A percentile compares a stretch with the other conserved stretches of the same genome.
Evolutionary conservation across 345 rosid species (phyloP).

Genomic region (Arabis hirsuta): DNA sequence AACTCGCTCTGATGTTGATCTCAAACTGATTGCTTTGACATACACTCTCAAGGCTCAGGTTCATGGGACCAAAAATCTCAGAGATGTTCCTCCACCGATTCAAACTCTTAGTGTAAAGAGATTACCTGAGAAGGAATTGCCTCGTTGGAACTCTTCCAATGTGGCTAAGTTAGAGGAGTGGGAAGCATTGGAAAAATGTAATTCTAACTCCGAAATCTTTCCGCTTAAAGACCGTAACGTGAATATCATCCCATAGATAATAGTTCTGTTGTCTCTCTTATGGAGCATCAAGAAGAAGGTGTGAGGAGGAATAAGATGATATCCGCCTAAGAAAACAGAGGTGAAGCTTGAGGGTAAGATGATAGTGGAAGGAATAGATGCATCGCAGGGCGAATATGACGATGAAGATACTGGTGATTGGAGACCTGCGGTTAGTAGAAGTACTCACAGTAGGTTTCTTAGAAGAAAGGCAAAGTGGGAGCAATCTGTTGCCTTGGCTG

Average conservation of each 20-base stretch:
- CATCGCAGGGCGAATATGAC: slow-evolving; percentile 66
- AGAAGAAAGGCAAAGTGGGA: slow-evolving; percentile 81
- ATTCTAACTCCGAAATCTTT: slow-evolving; percentile 65
- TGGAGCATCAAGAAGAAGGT: slow-evolving; percentile 57
- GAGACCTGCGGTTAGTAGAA: slow-evolving; percentile 91
- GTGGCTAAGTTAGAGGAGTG: slow-evolving; percentile 91
- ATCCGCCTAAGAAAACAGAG: slow-evolving; percentile 63
- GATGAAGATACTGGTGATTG: slow-evolving; percentile 75
- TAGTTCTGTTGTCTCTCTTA: slow-evolving; percentile 44
- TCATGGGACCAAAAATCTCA: slow-evolving; percentile 74
- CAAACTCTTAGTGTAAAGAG: slow-evolving; percentile 76
- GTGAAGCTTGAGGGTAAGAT: slow-evolving; percentile 77
- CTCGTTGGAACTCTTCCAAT: slow-evolving; percentile 88
- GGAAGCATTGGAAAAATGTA: slow-evolving; percentile 70
- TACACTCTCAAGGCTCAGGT: slow-evolving; percentile 80
- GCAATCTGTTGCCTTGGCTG: slow-evolving; percentile 51
- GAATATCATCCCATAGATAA: slow-evolving; percentile 51
- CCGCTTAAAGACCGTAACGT: slow-evolving; percentile 76
- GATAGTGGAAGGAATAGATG: slow-evolving; percentile 89
- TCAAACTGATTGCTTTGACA: slow-evolving; percentile 79
- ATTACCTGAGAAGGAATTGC: slow-evolving; percentile 83
- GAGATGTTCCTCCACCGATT: slow-evolving; percentile 81
- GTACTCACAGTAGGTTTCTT: slow-evolving; percentile 81
- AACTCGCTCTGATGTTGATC: slow-evolving; percentile 87
- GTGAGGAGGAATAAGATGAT: slow-evolving; percentile 49